Conservation (phyloP, 2,329 filamentous ascomycete genomes). For the Alternaria brassicicola region DNA sequence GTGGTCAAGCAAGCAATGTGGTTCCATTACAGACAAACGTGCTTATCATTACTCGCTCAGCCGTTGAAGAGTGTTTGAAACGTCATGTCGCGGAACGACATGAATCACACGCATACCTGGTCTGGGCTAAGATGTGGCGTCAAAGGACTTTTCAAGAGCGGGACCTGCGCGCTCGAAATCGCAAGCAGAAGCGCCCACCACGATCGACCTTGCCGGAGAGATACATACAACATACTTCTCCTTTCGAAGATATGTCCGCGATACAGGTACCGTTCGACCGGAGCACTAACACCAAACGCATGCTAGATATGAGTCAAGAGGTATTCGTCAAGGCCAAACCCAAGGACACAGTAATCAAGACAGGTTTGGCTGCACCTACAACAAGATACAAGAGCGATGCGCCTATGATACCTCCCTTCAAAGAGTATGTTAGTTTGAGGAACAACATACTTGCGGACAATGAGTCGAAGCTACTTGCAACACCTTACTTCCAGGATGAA, state of each 20-base stretch:
- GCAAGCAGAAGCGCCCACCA: not conserved
- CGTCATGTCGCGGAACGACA: constrained; percentile 19
- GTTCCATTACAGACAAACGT: constrained; percentile 11
- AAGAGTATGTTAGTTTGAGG: constrained; percentile 51
- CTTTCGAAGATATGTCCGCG: constrained; percentile 29
- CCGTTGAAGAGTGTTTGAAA: constrained; percentile 19
- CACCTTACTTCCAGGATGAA: constrained; percentile 43
- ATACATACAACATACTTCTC: constrained; percentile 28
- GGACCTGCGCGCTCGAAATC: constrained; percentile 15
- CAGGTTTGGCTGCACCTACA: constrained; percentile 8
- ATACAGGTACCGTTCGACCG: constrained; percentile 20
- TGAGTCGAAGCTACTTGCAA: constrained; percentile 48
- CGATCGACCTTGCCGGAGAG: constrained; percentile 6
- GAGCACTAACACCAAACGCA: not conserved
- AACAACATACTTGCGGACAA: constrained; percentile 52
- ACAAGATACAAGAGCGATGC: constrained; percentile 27
- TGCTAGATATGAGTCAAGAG: constrained; percentile 23
- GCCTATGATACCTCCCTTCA: constrained; percentile 45
- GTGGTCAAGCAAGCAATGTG: not conserved
- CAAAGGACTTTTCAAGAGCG: constrained; percentile 31
- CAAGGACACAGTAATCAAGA: constrained; percentile 15
- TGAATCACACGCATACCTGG: constrained; percentile 25
- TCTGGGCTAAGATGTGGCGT: constrained; percentile 21
- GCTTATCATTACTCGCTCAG: constrained; percentile 8
- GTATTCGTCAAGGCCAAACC: constrained; percentile 18